phyloP scores from a whole-genome alignment of 139 green algal genomes.

The Limnomonas spitsbergensis region DNA sequence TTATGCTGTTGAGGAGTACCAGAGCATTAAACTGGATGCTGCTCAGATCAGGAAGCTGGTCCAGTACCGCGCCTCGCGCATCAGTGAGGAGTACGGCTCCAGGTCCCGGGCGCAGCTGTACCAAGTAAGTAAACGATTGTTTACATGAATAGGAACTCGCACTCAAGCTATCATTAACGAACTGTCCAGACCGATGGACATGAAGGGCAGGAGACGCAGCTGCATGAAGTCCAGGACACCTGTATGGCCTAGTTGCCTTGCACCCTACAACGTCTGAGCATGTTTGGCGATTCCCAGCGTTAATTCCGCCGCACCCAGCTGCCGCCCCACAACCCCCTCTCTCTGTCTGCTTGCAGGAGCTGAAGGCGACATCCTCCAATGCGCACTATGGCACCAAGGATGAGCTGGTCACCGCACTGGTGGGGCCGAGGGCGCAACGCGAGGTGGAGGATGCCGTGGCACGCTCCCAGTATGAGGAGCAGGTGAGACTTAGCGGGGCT shows the following conservation, averaged over 20 bases:
- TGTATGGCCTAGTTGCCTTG: no score
- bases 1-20: no score
- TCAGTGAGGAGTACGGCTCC: neutral
- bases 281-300: no score
- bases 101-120: neutral
- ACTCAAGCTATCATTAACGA: no score
- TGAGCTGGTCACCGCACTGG: neutral
- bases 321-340: neutral
- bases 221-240: no score
- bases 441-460: neutral
- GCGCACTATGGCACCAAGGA: conserved; percentile 14
- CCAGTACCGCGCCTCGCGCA: neutral
- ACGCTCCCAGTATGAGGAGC: neutral
- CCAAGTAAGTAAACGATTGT: neutral
- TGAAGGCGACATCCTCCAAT: neutral
- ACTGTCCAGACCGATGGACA: no score
- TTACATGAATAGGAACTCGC: no score
- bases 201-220: no score
- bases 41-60: no score
- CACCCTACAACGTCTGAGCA: no score
- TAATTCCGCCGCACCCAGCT: no score
- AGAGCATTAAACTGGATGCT: no score
- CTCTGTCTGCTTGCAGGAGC: neutral
- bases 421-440: neutral
- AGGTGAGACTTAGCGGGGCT: neutral